These are phyloP conservation scores for Neodidymelliopsis sp. DNA, from an alignment of 2,329 filamentous ascomycete genomes.

Conservation along the genomic window DNA sequence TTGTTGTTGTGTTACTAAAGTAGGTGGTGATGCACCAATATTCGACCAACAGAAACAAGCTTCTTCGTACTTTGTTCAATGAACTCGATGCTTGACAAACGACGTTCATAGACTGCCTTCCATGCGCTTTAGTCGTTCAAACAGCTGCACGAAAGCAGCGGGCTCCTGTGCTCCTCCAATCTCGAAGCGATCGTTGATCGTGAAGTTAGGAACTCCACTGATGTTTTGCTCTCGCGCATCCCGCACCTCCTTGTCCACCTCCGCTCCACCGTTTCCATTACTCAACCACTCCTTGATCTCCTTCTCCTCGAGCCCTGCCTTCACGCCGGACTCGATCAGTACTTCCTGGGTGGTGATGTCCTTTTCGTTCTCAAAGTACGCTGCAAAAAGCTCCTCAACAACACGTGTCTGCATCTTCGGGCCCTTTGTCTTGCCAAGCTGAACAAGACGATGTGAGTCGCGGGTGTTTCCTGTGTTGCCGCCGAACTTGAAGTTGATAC, in stretches of 20 bases:
- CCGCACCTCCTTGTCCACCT: constrained; percentile 57
- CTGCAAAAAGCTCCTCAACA: constrained; percentile 50
- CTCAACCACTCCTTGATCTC: constrained; percentile 56
- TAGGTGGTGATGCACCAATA: too few species aligned
- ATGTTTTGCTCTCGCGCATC: constrained; percentile 60
- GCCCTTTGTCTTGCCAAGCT: constrained; percentile 68
- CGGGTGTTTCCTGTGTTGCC: constrained; percentile 78
- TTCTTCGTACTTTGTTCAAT: too few species aligned
- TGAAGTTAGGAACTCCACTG: constrained; percentile 77
- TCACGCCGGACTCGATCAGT: constrained; percentile 51
- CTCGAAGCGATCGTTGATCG: constrained; percentile 71
- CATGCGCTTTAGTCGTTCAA: constrained; percentile 65
- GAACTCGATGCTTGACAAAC: too few species aligned
- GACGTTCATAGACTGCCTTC: constrained; percentile 33
- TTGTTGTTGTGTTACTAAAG: too few species aligned
- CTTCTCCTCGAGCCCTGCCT: constrained; percentile 53
- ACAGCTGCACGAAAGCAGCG: constrained; percentile 69
- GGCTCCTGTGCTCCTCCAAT: constrained; percentile 77
- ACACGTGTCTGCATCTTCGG: constrained; percentile 56
- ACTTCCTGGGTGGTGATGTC: constrained; percentile 55
- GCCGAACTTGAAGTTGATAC: constrained; percentile 75
- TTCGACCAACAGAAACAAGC: too few species aligned
- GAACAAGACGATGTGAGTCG: constrained; percentile 76
- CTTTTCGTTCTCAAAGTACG: constrained; percentile 58
- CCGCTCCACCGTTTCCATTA: constrained; percentile 53